These are phyloP conservation scores for Wickerhamiella musiphila DNA, from an alignment of 805 yeast species.

Conservation along the genomic window DNA sequence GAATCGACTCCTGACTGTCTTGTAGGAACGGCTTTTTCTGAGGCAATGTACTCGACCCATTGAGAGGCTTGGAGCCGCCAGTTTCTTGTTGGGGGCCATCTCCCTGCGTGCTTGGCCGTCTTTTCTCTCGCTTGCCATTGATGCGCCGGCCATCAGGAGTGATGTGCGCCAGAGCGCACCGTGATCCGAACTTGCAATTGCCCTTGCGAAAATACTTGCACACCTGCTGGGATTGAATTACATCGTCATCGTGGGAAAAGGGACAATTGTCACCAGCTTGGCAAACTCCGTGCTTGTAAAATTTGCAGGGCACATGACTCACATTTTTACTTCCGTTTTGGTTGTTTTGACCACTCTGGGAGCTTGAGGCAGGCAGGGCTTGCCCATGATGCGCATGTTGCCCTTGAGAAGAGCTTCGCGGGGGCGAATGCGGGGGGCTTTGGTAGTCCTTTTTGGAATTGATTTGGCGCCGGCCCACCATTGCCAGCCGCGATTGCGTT, in stretches of 20 bases:
- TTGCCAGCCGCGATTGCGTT: too few species aligned
- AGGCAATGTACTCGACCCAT: too few species aligned
- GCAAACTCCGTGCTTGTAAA: slow-evolving; percentile 79
- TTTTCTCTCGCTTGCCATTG: slow-evolving; percentile 22
- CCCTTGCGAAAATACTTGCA: slow-evolving; percentile 93
- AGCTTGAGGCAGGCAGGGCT: too few species aligned
- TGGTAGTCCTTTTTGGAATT: too few species aligned
- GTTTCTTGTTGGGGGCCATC: slow-evolving; percentile 1
- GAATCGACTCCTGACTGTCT: too few species aligned
- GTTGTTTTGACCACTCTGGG: too few species aligned
- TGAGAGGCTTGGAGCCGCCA: too few species aligned
- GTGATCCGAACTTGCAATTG: slow-evolving; percentile 87
- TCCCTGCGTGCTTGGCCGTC: slow-evolving; percentile 2
- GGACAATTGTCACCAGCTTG: slow-evolving; percentile 92
- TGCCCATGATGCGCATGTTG: too few species aligned
- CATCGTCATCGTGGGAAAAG: slow-evolving; percentile 50
- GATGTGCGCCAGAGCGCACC: slow-evolving; percentile 87
- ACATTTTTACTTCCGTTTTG: slow-evolving; percentile 33
- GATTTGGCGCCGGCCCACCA: too few species aligned
- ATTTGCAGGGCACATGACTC: slow-evolving; percentile 93
- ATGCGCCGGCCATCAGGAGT: slow-evolving; percentile 78
- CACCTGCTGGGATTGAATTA: slow-evolving; percentile 32
- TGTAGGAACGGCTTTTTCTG: too few species aligned
- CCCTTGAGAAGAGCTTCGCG: too few species aligned
- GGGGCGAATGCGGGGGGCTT: too few species aligned